Base-by-base conservation (phyloP, 495 filamentous ascomycete species). In the Arthonia radiata region DNA sequence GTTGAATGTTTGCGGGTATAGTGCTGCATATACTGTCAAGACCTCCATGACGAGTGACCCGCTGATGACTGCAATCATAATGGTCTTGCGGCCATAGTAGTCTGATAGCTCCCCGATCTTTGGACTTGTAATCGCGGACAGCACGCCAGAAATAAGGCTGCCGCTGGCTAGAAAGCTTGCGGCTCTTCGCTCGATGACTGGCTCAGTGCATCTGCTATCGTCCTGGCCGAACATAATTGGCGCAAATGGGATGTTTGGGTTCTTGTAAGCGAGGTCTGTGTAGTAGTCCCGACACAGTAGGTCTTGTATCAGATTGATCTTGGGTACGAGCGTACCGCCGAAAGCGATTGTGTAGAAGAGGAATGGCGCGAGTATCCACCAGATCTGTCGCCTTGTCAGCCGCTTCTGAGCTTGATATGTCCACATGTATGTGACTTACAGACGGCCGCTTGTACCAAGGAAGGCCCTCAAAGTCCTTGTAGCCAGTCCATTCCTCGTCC, bases 101-200 rank as follows among this genome's bases (percentile, higher is more conserved):
- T 97, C 86, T 2, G 83, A 93, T 13, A 92, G 48, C 1, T 70
- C 59, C 2, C 86, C 86, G 3, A 97, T 44, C 31, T 73, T 76
- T 2, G 86, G 86, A 24, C 71, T 71, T 13, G 67, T 67, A 35
- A 93, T 39, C 4, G 81, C 79, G 28, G 61, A 57, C 2, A 91
- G 44, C 3, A 71, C 49, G 2, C 82, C 83, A 3, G 61, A 56
- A 11, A 72, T 55, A 18, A 91, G 56, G 31, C 57, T 71, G 30
- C 75, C 50, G 35, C 71, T 68, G 1, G 93, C 59, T 16, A 60
- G 65, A 40, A 92, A 91, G 17, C 61, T 62, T 4, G 86, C 61
- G 2, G 76, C 71, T n/a, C 59, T 52, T 5, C 67, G 54, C 39
- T 81, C 74, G 4, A 94, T 65, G 25, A 72, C 62, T 4, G 68